Evolutionary conservation across 139 green algal genomes (phyloP).

Genomic region (Haematococcus sp.): DNA sequence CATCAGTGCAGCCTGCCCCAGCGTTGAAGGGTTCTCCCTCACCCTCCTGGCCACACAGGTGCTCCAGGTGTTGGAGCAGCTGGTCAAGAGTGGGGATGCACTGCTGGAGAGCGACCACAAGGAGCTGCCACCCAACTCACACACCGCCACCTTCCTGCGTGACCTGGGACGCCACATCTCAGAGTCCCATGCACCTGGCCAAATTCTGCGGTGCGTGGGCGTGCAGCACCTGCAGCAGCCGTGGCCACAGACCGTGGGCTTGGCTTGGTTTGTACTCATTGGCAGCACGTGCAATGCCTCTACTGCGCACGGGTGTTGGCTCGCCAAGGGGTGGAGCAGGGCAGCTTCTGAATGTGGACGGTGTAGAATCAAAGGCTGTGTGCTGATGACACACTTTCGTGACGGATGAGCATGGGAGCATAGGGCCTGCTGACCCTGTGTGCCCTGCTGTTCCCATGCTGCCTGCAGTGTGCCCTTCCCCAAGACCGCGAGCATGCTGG

Average conservation of each 20-base stretch:
- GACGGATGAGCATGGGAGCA: too few species aligned
- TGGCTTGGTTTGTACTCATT: too few species aligned
- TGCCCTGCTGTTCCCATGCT: background rate
- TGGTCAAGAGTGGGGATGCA: conserved; percentile 42
- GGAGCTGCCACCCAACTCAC: conserved; percentile 36
- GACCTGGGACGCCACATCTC: conserved; percentile 33
- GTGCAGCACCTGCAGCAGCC: too few species aligned
- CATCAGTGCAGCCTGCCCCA: background rate
- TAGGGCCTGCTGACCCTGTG: too few species aligned
- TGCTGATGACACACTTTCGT: too few species aligned
- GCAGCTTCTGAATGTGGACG: too few species aligned
- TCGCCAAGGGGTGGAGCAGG: too few species aligned
- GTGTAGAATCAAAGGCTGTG: too few species aligned
- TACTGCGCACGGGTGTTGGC: too few species aligned
- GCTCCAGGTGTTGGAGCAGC: conserved; percentile 58
- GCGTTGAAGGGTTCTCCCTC: background rate
- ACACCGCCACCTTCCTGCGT: conserved; percentile 44
- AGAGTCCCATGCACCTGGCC: conserved; percentile 22
- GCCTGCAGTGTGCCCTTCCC: conserved; percentile 27
- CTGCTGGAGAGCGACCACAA: conserved; percentile 17
- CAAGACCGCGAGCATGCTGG: conserved; percentile 3
- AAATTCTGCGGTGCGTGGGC: conserved; percentile 30
- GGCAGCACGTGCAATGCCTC: too few species aligned
- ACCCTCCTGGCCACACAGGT: conserved; percentile 28
- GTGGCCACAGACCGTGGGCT: too few species aligned